A percentile compares a stretch with the other conserved stretches of the same genome.
phyloP scores from a whole-genome alignment of 768 basidiomycete genomes.

The Psilocybe subaeruginosa region DNA sequence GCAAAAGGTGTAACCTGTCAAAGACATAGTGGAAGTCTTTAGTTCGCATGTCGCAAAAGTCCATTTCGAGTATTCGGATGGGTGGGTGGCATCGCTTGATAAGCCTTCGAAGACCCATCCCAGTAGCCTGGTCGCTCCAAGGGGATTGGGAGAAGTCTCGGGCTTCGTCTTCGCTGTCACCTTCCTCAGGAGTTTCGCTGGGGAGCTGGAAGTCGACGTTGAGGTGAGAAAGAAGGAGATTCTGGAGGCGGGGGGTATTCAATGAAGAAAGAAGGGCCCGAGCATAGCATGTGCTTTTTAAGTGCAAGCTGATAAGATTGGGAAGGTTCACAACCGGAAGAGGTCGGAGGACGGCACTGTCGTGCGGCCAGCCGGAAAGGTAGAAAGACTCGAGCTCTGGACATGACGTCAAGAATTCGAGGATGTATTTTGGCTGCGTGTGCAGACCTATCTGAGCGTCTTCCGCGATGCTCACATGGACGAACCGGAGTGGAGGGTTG shows the following conservation, averaged over 20 bases:
- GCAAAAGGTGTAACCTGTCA: conserved; percentile 51
- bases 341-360: conserved; percentile 33
- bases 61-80: conserved; percentile 71
- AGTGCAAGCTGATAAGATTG: conserved; percentile 55
- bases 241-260: conserved; percentile 58
- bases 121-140: conserved; percentile 76
- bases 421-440: conserved; percentile 50
- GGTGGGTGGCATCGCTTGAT: conserved; percentile 65
- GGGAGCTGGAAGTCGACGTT: conserved; percentile 62
- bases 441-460: conserved; percentile 35
- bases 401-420: conserved; percentile 63
- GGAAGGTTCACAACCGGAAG: conserved; percentile 57
- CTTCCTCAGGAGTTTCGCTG: conserved; percentile 47
- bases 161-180: conserved; percentile 78
- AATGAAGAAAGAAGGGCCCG: conserved; percentile 68
- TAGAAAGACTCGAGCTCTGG: conserved; percentile 63
- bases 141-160: conserved; percentile 77
- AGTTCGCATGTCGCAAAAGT: conserved; percentile 82
- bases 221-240: conserved; percentile 66
- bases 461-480: conserved; percentile 61
- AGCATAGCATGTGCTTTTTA: conserved; percentile 63
- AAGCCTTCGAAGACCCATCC: conserved; percentile 76
- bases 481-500: conserved; percentile 56
- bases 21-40: conserved; percentile 79
- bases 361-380: conserved; percentile 56